phyloP scores from a whole-genome alignment of 2,329 filamentous ascomycete genomes.

The Fusarium drepaniforme region DNA sequence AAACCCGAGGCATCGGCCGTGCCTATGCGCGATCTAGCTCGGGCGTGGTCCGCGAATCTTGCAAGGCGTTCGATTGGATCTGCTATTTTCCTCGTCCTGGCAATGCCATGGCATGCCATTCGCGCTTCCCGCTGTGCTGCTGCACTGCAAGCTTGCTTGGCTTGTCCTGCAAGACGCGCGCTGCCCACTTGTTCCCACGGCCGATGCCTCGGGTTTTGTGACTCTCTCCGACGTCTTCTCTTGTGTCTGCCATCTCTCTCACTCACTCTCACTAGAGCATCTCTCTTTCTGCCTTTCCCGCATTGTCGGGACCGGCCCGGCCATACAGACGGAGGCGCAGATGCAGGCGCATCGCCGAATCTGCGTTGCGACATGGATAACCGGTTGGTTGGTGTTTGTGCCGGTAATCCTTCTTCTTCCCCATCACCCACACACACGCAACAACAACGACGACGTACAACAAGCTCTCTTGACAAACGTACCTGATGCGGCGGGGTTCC shows the following conservation, averaged over 20 bases:
- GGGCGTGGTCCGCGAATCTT: too few relatives aligned
- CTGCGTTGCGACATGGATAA: background rate
- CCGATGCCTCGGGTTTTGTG: constrained; percentile 12
- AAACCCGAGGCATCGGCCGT: too few relatives aligned
- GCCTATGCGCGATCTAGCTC: too few relatives aligned
- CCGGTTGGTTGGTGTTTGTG: constrained; percentile 22
- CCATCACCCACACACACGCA: constrained; percentile 21
- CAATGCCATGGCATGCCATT: constrained; percentile 4
- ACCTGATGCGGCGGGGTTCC: constrained; percentile 37
- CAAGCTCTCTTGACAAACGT: constrained; percentile 33
- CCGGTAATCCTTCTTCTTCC: constrained; percentile 30
- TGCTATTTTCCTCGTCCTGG: too few relatives aligned
- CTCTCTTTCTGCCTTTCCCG: constrained; percentile 24
- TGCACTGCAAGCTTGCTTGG: too few relatives aligned
- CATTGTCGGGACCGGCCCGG: constrained; percentile 42
- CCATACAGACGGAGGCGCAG: constrained; percentile 34
- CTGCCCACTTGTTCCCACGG: too few relatives aligned
- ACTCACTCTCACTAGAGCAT: constrained; percentile 13
- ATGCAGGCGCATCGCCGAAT: constrained; percentile 10
- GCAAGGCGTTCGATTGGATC: too few relatives aligned
- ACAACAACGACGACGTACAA: background rate
- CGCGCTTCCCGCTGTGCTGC: too few relatives aligned
- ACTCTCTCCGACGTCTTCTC: constrained; percentile 4
- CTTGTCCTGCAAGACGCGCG: too few relatives aligned
- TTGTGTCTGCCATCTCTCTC: background rate